Base-by-base conservation (phyloP, 192 early-diverging fungal species). In the Ambispora gerdemannii region DNA sequence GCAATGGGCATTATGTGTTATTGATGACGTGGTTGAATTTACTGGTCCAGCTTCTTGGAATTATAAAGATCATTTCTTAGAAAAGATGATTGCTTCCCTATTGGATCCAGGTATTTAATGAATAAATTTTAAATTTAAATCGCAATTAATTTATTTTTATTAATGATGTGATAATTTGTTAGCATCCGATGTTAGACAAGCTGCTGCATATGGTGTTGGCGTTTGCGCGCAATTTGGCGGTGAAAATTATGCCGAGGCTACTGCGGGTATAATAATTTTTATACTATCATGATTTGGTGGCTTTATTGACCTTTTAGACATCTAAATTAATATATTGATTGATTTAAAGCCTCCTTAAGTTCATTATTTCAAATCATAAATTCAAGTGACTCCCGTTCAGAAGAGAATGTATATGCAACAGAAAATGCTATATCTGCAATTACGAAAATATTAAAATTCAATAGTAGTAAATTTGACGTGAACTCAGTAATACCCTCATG, bases 391-490 rank as follows among this genome's bases (percentile, higher is more conserved):
- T 77, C 95, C 7, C 85, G 92, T 20, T 77, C 77, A 24, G 76
- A 84, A 4, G 93, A 91, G 30, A 94, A 92, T 66, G 73, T 95
- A 10, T 86, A 88, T 74, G 94, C 92, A 4, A 95, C 93, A 0
- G 97, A 99, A 78, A 99, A 98, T 71, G 89, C 89, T 17, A 83
- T 97, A 19, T 84, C 93, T n/a, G 94, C 96, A 4, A 74, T 98
- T 38, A 90, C 90, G 64, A 98, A 97, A 82, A 91, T 96, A 55
- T 82, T 88, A 71, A 84, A 88, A 51, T 90, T 82, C 71, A 87
- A 86, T 73, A 74, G 63, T 47, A 75, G 78, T 68, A 80, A 90
- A 67, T 78, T 89, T 62, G 87, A 91, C 53, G 74, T 86, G 17
- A 82, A 86, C 32, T 60, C 73, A 7, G 84, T 91, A 32, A 69